Evolutionary conservation across 1,284 basidiomycete species (phyloP).

Genomic region (Malassezia brasiliensis): DNA sequence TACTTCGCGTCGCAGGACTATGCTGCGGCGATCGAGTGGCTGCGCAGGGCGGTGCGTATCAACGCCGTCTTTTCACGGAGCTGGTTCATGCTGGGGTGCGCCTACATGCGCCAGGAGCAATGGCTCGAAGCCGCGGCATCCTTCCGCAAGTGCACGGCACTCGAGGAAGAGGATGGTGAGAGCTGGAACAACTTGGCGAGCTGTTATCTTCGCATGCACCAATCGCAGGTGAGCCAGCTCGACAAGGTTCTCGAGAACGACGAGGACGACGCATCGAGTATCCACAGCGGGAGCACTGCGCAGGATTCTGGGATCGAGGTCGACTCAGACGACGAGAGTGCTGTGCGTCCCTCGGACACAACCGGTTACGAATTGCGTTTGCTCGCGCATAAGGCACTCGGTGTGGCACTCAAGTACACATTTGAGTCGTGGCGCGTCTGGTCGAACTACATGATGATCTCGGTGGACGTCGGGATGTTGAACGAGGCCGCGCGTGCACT

Average conservation of each 20-base stretch:
- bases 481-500: conserved; percentile 76
- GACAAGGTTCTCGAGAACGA: conserved; percentile 17
- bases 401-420: conserved; percentile 70
- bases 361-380: conserved; percentile 59
- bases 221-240: conserved; percentile 15
- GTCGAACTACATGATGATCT: conserved; percentile 92
- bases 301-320: conserved; percentile 15
- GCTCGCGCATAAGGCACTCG: conserved; percentile 86
- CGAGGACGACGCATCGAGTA: conserved; percentile 4
- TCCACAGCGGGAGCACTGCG: conserved; percentile 1
- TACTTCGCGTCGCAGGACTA: conserved; percentile 65
- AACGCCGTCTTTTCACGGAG: conserved; percentile 76
- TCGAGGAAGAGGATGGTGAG: conserved; percentile 93
- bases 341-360: background rate
- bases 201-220: conserved; percentile 61
- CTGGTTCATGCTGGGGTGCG: conserved; percentile 94
- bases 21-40: conserved; percentile 58
- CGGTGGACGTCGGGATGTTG: conserved; percentile 84
- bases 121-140: conserved; percentile 71
- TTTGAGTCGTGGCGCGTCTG: conserved; percentile 97
- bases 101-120: conserved; percentile 62
- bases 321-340: background rate
- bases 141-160: conserved; percentile 72
- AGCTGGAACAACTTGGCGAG: conserved; percentile 97
- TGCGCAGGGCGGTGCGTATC: conserved; percentile 65